These are phyloP conservation scores for Lentinula edodes DNA, from an alignment of 768 basidiomycete genomes.

Conservation along the genomic window DNA sequence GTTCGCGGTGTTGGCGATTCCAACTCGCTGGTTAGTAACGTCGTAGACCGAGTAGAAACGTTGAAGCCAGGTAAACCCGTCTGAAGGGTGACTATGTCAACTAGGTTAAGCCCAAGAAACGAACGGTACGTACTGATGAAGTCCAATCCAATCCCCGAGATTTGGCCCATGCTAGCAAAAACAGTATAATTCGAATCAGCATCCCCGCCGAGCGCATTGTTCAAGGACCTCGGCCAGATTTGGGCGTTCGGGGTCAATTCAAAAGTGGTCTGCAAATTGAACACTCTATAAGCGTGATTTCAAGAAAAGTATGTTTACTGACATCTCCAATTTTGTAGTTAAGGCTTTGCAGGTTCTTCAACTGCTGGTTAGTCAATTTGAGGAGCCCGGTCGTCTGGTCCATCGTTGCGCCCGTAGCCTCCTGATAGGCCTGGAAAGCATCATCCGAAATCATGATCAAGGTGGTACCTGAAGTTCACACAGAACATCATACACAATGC, in stretches of 20 bases:
- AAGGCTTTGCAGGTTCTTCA: conserved; percentile 44
- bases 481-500: background rate
- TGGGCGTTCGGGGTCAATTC: conserved; percentile 37
- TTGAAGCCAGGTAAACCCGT: conserved; percentile 49
- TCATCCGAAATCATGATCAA: conserved; percentile 43
- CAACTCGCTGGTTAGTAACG: conserved; percentile 46
- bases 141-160: conserved; percentile 35
- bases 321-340: conserved; percentile 51
- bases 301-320: background rate
- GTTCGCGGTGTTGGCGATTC: conserved; percentile 48
- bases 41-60: conserved; percentile 68
- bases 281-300: background rate
- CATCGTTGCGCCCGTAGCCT: conserved; percentile 31
- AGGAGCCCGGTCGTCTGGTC: conserved; percentile 36
- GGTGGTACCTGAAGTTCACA: conserved; percentile 32
- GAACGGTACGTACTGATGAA: conserved; percentile 30
- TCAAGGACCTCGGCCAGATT: conserved; percentile 30
- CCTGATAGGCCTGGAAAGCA: conserved; percentile 37
- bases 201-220: conserved; percentile 26
- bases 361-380: conserved; percentile 45
- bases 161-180: conserved; percentile 31
- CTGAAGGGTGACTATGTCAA: background rate
- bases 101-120: background rate
- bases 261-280: conserved; percentile 21
- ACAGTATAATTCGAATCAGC: conserved; percentile 26